phyloP scores from a whole-genome alignment of 495 filamentous ascomycete species.

The Amphirosellinia nigrospora region DNA sequence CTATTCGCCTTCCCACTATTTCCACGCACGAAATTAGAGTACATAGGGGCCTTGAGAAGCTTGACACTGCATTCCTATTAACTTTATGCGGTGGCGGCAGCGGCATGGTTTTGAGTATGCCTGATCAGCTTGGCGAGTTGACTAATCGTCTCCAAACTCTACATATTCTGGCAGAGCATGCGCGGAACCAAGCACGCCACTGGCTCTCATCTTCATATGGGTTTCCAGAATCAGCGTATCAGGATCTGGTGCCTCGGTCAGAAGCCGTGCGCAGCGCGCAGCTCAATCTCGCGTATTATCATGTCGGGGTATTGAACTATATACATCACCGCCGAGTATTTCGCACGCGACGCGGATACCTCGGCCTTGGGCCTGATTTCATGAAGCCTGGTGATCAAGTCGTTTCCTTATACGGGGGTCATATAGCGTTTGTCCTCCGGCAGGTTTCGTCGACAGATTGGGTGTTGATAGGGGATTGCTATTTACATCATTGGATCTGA shows the following conservation, averaged over 20 bases:
- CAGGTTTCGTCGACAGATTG: not conserved
- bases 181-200: conserved; percentile 17
- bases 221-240: not conserved
- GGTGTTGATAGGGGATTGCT: conserved; percentile 15
- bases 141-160: conserved; percentile 4
- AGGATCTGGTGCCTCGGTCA: conserved; percentile 11
- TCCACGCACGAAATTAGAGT: conserved; percentile 9
- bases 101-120: conserved; percentile 8
- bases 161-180: conserved; percentile 1
- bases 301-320: conserved; percentile 6
- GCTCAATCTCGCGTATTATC: not conserved
- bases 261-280: not conserved
- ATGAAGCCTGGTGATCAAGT: conserved; percentile 6
- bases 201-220: conserved; percentile 9
- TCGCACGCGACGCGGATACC: conserved; percentile 6
- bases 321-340: conserved; percentile 11
- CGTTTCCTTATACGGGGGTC: not conserved
- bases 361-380: not conserved
- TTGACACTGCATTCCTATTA: conserved; percentile 3
- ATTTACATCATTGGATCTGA: conserved; percentile 16
- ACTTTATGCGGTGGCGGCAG: conserved; percentile 9
- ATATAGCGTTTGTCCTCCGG: conserved; percentile 6
- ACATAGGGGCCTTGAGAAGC: conserved; percentile 3
- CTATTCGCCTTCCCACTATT: conserved; percentile 24
- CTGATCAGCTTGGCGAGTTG: conserved; percentile 8